These are phyloP conservation scores for Bipolaris sorokiniana DNA, from an alignment of 2,329 filamentous ascomycete species.

Conservation along the genomic window DNA sequence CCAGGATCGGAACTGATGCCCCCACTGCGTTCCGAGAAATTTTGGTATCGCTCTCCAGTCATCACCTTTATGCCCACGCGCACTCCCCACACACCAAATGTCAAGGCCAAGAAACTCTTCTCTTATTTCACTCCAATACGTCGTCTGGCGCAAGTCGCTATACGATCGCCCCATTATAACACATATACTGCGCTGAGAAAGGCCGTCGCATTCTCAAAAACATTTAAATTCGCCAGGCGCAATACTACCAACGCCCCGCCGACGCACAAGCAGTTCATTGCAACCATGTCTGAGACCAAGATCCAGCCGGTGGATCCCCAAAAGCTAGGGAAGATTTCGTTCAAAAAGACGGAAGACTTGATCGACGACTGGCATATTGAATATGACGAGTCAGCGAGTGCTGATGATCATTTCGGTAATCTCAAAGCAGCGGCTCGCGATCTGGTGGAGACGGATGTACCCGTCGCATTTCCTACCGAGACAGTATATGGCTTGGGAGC, in stretches of 20 bases:
- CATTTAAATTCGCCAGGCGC: background rate
- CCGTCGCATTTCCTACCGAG: conserved; percentile 95
- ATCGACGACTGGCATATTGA: conserved; percentile 46
- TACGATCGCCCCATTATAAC: conserved; percentile 20
- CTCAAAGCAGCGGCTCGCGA: conserved; percentile 70
- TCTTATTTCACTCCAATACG: conserved; percentile 19
- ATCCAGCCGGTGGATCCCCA: conserved; percentile 50
- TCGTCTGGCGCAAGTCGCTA: conserved; percentile 36
- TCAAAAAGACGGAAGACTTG: conserved; percentile 41
- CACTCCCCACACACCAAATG: conserved; percentile 44
- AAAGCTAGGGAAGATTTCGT: conserved; percentile 48
- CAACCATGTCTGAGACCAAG: conserved; percentile 43
- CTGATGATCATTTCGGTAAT: conserved; percentile 57
- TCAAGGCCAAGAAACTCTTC: conserved; percentile 29
- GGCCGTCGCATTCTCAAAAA: conserved; percentile 3
- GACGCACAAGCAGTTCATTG: conserved; percentile 4
- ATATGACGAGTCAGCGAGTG: conserved; percentile 36
- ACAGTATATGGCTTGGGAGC: conserved; percentile 98
- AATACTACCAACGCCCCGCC: background rate
- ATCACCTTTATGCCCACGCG: conserved; percentile 42
- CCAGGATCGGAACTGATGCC: conserved; percentile 28
- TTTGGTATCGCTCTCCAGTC: conserved; percentile 34
- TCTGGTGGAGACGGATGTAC: conserved; percentile 69
- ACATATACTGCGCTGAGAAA: conserved; percentile 35
- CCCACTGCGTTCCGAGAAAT: conserved; percentile 31